Percentiles rank a stretch among this genome's conserved stretches.
Conservation (phyloP, 345 rosid species). For the Heritiera littoralis region DNA sequence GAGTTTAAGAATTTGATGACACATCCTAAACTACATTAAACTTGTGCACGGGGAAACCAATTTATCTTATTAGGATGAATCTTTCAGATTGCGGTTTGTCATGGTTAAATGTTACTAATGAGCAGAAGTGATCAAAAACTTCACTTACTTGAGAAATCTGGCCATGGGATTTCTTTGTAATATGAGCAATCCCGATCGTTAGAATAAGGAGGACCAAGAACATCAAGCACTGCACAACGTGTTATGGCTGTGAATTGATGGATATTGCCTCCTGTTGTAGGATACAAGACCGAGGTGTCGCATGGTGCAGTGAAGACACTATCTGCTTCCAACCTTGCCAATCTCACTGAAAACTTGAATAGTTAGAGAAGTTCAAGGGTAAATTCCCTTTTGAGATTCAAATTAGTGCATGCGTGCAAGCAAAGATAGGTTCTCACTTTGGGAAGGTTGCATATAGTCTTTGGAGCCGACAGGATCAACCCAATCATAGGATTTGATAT, state of each 20-base stretch:
- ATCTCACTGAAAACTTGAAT: slow-evolving; percentile 37
- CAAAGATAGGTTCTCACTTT: slow-evolving; percentile 33
- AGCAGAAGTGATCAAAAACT: not conserved
- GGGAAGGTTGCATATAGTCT: slow-evolving; percentile 21
- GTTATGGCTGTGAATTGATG: slow-evolving; percentile 67
- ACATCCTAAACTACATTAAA: not conserved
- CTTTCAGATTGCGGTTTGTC: too few species aligned
- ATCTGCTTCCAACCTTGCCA: slow-evolving; percentile 46
- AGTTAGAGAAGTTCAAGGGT: not conserved
- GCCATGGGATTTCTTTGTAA: slow-evolving; percentile 47
- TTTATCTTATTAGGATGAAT: too few species aligned
- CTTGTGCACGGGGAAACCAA: not conserved
- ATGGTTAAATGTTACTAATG: not conserved
- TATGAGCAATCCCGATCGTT: slow-evolving; percentile 63
- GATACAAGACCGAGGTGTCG: slow-evolving; percentile 63
- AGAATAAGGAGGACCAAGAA: slow-evolving; percentile 75
- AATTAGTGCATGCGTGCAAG: not conserved
- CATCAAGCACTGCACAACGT: slow-evolving; percentile 69
- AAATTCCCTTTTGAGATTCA: not conserved
- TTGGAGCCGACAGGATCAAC: slow-evolving; percentile 30
- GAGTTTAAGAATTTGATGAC: too few species aligned
- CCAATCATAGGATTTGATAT: slow-evolving; percentile 71
- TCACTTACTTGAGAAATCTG: slow-evolving; percentile 41
- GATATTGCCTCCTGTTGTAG: slow-evolving; percentile 74
- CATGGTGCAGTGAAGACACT: slow-evolving; percentile 53